Base-by-base conservation (phyloP, 2,329 filamentous ascomycete species). In the Stemphylium beticola region DNA sequence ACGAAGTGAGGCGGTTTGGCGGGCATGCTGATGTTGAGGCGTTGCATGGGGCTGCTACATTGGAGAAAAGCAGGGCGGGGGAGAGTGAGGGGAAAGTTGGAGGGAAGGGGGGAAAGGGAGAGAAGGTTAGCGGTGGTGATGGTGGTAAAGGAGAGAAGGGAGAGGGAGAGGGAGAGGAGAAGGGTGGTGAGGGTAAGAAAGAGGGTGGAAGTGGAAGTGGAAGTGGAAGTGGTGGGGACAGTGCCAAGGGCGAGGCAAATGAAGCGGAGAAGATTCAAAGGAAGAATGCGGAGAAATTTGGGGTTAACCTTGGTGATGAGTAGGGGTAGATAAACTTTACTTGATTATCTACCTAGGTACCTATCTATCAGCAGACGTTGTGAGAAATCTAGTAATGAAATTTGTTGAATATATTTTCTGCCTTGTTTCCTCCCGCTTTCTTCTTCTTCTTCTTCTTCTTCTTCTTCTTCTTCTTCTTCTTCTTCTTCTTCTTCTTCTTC, bases 211-310 rank as follows among this genome's bases (percentile, higher is more conserved):
- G n/a, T n/a, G n/a, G n/a, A n/a, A n/a, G n/a, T n/a, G n/a, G n/a
- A n/a, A n/a, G n/a, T n/a, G n/a, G n/a, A n/a, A n/a, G n/a, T n/a
- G n/a, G n/a, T n/a, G n/a, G 49, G 37, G 38, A 22, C 1, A 15
- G 20, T 12, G 45, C 9, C n/a, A 38, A 24, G n/a, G 42, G 33
- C 22, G 32, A 41, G 4, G 22, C 20, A 12, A 29, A 32, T 8
- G 31, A 52, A 17, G 53, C 39, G 4, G 57, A 60, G 8, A 37
- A 51, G 42, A 17, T 57, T 7, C 45, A 53, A 17, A 48, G 60
- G 33, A 39, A 55, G 12, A 57, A 55, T 38, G 60, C 60, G n/a
- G 56, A 58, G 47, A 62, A 62, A 33, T 59, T 57, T 32, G 56
- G 56, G 4, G 58, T 57, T 14, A 58, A 61, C 31, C 41, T 62